Conservation (phyloP, 139 green algal genomes). For the Desmodesmus armatus region DNA sequence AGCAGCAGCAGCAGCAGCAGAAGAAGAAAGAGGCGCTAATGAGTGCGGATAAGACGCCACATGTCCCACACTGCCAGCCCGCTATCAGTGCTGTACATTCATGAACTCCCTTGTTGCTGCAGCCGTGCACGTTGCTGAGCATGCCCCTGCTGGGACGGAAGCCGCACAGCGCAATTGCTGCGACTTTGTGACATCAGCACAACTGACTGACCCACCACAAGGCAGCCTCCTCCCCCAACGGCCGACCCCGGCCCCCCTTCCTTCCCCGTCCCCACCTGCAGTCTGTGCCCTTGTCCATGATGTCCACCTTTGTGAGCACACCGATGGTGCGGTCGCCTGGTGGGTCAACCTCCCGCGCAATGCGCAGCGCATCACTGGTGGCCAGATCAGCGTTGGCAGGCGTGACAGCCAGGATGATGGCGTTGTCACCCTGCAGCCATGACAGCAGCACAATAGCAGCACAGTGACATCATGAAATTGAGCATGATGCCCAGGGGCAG, state of each 20-base stretch:
- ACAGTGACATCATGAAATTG: not conserved
- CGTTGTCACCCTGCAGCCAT: constrained; percentile 77
- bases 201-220: too few relatives aligned
- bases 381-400: constrained; percentile 97
- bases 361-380: constrained; percentile 94
- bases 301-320: constrained; percentile 97
- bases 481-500: not conserved
- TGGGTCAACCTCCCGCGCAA: constrained; percentile 91
- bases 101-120: too few relatives aligned
- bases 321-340: constrained; percentile 66
- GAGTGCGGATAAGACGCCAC: not conserved
- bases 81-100: too few relatives aligned
- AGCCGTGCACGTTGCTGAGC: too few relatives aligned
- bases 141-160: too few relatives aligned
- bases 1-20: not conserved
- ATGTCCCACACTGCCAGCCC: too few relatives aligned
- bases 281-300: constrained; percentile 98
- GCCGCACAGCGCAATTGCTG: too few relatives aligned
- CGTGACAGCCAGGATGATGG: constrained; percentile 96
- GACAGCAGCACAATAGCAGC: not conserved
- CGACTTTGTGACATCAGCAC: too few relatives aligned
- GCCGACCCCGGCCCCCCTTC: too few relatives aligned
- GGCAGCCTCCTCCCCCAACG: too few relatives aligned
- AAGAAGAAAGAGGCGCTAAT: too few relatives aligned
- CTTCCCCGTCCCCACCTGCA: constrained; percentile 55